Conservation (phyloP, 2,329 filamentous ascomycete species). For the Incumbomyces delicatus region DNA sequence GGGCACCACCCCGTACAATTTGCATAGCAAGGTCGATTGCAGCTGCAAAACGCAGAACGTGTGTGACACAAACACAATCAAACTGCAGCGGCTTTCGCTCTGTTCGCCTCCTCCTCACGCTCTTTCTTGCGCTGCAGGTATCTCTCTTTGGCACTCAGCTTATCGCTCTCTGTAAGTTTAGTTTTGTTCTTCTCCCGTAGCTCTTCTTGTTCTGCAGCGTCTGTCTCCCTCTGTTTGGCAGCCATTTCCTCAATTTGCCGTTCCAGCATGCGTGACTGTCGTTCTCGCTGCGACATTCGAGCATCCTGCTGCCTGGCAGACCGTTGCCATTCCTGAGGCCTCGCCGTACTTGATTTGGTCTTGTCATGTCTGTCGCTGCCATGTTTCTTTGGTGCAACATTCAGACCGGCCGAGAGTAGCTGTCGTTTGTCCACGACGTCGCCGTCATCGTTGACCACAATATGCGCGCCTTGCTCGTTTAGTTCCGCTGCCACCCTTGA, state of each 20-base stretch:
- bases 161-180: slow-evolving; percentile 47
- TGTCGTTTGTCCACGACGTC: slow-evolving; percentile 56
- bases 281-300: slow-evolving; percentile 38
- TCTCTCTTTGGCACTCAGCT: slow-evolving; percentile 51
- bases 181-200: slow-evolving; percentile 49
- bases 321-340: slow-evolving; percentile 14
- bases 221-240: slow-evolving; percentile 48
- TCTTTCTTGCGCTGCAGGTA: slow-evolving; percentile 53
- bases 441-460: slow-evolving; percentile 54
- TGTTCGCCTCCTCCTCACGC: slow-evolving; percentile 28
- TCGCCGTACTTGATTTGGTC: slow-evolving; percentile 1
- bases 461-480: slow-evolving; percentile 40
- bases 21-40: background rate
- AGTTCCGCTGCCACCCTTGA: slow-evolving; percentile 48
- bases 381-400: slow-evolving; percentile 46
- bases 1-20: no score
- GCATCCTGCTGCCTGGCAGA: slow-evolving; percentile 27
- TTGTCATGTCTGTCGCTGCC: slow-evolving; percentile 1
- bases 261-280: slow-evolving; percentile 53
- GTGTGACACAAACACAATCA: background rate
- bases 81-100: slow-evolving; percentile 1
- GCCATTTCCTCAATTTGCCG: slow-evolving; percentile 48
- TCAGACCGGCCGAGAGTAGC: slow-evolving; percentile 51
- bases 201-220: slow-evolving; percentile 44
- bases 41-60: background rate